Base-by-base conservation (phyloP, 2,329 filamentous ascomycete genomes). In the Samsoniella hepiali region DNA sequence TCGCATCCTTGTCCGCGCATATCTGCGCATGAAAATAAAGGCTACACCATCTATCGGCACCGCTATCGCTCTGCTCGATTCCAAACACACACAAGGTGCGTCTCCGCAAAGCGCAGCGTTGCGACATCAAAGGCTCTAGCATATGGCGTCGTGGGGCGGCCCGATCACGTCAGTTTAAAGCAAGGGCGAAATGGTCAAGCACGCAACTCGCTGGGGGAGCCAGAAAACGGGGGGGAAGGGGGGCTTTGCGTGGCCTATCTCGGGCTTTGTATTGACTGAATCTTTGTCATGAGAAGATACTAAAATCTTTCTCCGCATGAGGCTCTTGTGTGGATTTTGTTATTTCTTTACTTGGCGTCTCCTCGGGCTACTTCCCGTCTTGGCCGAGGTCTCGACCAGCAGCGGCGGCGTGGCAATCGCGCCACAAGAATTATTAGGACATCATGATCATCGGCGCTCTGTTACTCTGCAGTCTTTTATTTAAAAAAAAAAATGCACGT, bases 141-240 rank as follows among this genome's bases (percentile, higher is more conserved):
- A 32, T 57, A 62, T 62, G 60, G 60, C 60, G 60, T 62, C 60
- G 60, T 62, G 60, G 60, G 44, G 60, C 60, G 34, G 53, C 40
- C 50, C 17, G 60, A 62, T 62, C 60, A 62, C 60, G 60, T 62
- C 60, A 62, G 50, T 54, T 31, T n/a, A 40, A 22, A 44, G 47
- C 22, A 50, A 27, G 22, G 17, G 8, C 27, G 13, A 13, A 44
- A 22, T n/a, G 38, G 13, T 13, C 44, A 58, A 58, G 57, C 57
- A 59, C 57, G 57, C 57, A 59, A 59, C 57, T 29, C 22, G 22
- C 22, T 22, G 22, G 22, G 45, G 8, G 13, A 15, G 38, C 38
- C 13, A 40, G 38, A 40, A 40, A 40, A 34, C 9, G 29, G 31
- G 2, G 29, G n/a, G 27, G 9, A 31, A 3, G 31, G 56, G 6